Base-by-base conservation (phyloP, 441 rosid species). In the Populus hybrid region DNA sequence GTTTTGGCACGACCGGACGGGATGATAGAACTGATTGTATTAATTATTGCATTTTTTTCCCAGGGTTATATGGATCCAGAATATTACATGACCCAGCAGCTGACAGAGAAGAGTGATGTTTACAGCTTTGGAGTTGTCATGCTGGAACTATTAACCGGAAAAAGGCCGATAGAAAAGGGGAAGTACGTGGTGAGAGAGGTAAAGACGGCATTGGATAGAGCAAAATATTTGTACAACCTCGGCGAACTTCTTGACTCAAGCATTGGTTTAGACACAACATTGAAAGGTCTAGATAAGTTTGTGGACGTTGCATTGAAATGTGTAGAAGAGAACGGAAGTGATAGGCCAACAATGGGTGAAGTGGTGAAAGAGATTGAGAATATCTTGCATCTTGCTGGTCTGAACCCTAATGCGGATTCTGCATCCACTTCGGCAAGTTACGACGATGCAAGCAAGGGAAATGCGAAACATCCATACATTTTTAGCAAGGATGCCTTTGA, bases 81-180 rank as follows among this genome's bases (percentile, higher is more conserved):
- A 76, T 93, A 91, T 74, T 92, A 89, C 87, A 92, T 91, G 92
- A 93, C 96, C 1, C 91, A 93, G 38, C 94, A 90, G 76, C 80
- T 93, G 81, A 95, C 97, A 0, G 98, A 95, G 82, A 93, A 95
- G 87, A 93, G 98, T 18, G 98, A 95, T 67, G 91, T 95, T n/a
- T 95, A 93, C 45, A 90, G 98, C 70, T 95, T 89, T 68, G 97
- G 99, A 73, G 91, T 95, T 74, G 82, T 91, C 68, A 81, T 93
- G 91, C 68, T 95, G 71, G 97, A 95, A 82, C 78, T 95, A 68
- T 35, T 89, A 65, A 87, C 96, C 0, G 91, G 87, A 65, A 88
- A 83, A 87, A 88, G 29, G 79, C 96, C 99, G 0, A 89, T 91
- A 77, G 90, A 91, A 80, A 83, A 81, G 7, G 97, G 97, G 6